Conservation (phyloP, 169 alveolate genomes). For the Babesia bigemina region DNA sequence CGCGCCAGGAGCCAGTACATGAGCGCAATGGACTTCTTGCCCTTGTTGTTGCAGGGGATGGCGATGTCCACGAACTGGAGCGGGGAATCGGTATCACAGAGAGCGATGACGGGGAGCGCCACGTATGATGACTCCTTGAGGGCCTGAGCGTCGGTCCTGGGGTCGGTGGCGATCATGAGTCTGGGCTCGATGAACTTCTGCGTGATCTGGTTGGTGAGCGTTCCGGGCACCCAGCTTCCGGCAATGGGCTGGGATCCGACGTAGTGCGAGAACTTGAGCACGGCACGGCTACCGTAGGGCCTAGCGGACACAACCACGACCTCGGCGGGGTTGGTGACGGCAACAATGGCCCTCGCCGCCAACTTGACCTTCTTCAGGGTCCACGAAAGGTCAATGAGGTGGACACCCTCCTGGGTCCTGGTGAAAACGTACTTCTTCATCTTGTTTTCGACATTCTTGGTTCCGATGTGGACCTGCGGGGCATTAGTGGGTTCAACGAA, state of each 20-base stretch:
- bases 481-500: neutral
- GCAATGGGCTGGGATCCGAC: slow-evolving; percentile 96
- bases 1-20: slow-evolving; percentile 98
- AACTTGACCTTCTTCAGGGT: slow-evolving; percentile 97
- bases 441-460: slow-evolving; percentile 93
- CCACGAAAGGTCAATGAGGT: slow-evolving; percentile 94
- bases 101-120: slow-evolving; percentile 97
- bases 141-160: slow-evolving; percentile 97
- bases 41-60: slow-evolving; percentile 98
- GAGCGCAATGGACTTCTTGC: slow-evolving; percentile 95
- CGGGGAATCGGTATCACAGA: slow-evolving; percentile 98
- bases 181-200: slow-evolving; percentile 97
- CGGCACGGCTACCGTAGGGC: slow-evolving; percentile 97
- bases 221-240: slow-evolving; percentile 99
- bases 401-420: slow-evolving; percentile 95
- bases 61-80: slow-evolving; percentile 97
- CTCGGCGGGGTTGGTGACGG: slow-evolving; percentile 97
- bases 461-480: slow-evolving; percentile 94
- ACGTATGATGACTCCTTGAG: slow-evolving; percentile 96
- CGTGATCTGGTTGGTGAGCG: slow-evolving; percentile 97
- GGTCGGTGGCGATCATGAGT: slow-evolving; percentile 97
- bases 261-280: slow-evolving; percentile 96
- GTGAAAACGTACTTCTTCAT: slow-evolving; percentile 97
- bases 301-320: slow-evolving; percentile 97
- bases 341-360: slow-evolving; percentile 99